Conservation (phyloP, 305 asterid species). For the Rubia tinctorum region DNA sequence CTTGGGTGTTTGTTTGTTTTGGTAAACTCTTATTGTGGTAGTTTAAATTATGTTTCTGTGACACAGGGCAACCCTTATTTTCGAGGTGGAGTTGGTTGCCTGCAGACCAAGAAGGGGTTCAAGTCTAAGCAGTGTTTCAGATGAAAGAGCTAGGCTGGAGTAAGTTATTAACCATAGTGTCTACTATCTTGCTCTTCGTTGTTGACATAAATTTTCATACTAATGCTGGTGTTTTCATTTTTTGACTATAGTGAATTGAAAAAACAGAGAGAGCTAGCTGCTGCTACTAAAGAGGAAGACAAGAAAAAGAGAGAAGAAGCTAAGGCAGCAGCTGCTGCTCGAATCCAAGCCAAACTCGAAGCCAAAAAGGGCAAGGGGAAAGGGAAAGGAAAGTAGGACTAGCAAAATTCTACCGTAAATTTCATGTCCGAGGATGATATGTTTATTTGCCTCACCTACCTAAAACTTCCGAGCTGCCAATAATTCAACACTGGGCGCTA, state of each 20-base stretch:
- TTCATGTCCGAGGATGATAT: background rate
- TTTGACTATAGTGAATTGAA: constrained; percentile 60
- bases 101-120: constrained; percentile 96
- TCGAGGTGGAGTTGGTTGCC: constrained; percentile 94
- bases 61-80: constrained; percentile 81
- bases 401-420: background rate
- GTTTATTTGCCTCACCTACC: background rate
- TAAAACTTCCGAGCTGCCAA: background rate
- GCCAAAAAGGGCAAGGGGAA: constrained; percentile 93
- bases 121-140: constrained; percentile 77
- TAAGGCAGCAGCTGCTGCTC: constrained; percentile 96
- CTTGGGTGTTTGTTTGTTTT: background rate
- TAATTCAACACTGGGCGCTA: background rate
- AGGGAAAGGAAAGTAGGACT: too few species aligned
- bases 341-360: constrained; percentile 90
- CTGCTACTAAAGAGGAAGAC: constrained; percentile 86
- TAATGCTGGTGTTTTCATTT: background rate
- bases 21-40: background rate
- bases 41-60: constrained; percentile 1
- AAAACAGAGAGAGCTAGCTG: constrained; percentile 84
- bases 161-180: constrained; percentile 30
- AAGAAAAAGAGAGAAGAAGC: constrained; percentile 98
- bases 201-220: background rate
- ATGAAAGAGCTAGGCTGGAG: constrained; percentile 95
- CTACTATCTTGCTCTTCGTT: background rate